Conservation (phyloP, 2,329 filamentous ascomycete genomes). For the Orbilia oligospora region DNA sequence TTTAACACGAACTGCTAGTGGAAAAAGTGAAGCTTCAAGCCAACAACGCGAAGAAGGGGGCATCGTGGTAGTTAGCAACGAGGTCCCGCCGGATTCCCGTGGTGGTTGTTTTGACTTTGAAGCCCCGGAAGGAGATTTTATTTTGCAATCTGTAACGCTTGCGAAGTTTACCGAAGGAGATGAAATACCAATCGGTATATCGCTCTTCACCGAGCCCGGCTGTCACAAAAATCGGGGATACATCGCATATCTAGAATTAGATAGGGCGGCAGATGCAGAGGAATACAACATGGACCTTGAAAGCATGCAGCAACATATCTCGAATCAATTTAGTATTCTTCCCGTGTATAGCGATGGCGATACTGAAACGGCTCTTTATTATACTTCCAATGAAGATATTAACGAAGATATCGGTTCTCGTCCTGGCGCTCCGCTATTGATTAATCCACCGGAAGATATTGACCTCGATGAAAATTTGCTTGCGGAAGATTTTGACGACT, state of each 20-base stretch:
- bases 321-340: constrained; percentile 32
- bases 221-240: constrained; percentile 25
- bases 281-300: constrained; percentile 15
- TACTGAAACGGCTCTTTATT: constrained; percentile 13
- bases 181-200: constrained; percentile 28
- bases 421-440: constrained; percentile 11
- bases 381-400: constrained; percentile 12
- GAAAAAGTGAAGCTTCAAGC: constrained; percentile 4
- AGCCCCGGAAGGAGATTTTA: constrained; percentile 16
- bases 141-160: constrained; percentile 18
- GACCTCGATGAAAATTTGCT: constrained; percentile 20
- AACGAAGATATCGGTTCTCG: constrained; percentile 12
- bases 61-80: not conserved
- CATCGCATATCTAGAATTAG: constrained; percentile 26
- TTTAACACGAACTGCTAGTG: not conserved
- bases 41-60: constrained; percentile 4
- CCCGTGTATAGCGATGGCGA: constrained; percentile 11
- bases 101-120: constrained; percentile 43
- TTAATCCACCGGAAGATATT: not conserved
- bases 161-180: constrained; percentile 18
- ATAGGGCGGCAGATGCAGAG: not conserved
- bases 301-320: not conserved
- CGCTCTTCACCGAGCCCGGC: constrained; percentile 17
- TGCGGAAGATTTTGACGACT: not conserved
- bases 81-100: not conserved